Base-by-base conservation (phyloP, 2,329 filamentous ascomycete genomes). In the Berkeleyomyces rouxiae region DNA sequence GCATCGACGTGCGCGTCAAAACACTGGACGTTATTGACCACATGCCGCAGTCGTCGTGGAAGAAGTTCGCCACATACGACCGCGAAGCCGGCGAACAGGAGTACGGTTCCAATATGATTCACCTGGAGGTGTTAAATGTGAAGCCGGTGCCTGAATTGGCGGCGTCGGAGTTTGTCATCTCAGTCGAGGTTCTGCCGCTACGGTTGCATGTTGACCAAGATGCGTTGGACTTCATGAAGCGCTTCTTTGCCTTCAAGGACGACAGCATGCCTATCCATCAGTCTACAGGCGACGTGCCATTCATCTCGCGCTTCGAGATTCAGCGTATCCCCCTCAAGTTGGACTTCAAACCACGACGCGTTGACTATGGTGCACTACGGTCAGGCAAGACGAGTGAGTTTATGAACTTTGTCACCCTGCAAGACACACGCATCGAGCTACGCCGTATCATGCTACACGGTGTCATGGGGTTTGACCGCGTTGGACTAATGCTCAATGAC, bases 191-290 rank as follows among this genome's bases (percentile, higher is more conserved):
- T 16, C 78, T 97, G 39, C 93, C 93, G 1, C 76, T 99, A 37
- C 84, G 93, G 51, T 78, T 99, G 1, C 93, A 99, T 71, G 91
- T 99, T 42, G 93, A 99, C 69, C 93, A 99, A 73, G 93, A 99
- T 73, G 92, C 93, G 0, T 80, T 99, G 3, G 93, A 99, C 71
- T 99, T 99, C 71, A 88, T 99, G 70, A 95, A 88, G 1, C 84
- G 93, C 1, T 99, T 99, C 77, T 99, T 99, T 69, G 91, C 95
- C 69, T 99, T 99, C 78, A 95, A 96, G 70, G 90, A 96, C 68
- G 87, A 91, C 47, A 75, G 75, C 1, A 74, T 75, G 7, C 76
- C 80, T 0, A 74, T 76, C 3, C 78, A 83, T 39, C 74, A 77
- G 2, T 80, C 83, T 0, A 79, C 83, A 1, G 84, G 84, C 55